Base-by-base conservation (phyloP, 192 early-diverging fungal genomes). In the Backusella morwellensis region DNA sequence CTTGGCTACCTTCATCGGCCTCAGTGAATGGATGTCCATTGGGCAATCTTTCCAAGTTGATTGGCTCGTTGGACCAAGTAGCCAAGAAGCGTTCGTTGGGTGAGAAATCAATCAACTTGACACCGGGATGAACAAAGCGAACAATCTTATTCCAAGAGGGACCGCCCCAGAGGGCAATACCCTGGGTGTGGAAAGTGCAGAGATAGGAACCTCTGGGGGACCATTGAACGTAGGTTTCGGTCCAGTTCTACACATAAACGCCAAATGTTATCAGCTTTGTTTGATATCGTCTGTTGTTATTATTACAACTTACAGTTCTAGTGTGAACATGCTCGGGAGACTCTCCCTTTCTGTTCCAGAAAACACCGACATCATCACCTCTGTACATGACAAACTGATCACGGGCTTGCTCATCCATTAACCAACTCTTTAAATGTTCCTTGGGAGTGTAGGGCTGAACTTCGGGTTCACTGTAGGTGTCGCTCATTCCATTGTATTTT, bases 91-190 rank as follows among this genome's bases (percentile, higher is more conserved):
- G 92, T 85, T 99, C 98, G 82, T 95, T 95, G 26, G 97, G 97
- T 47, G 92, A 94, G 78, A 94, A 99, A 81, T 98, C 96, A 70
- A 95, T 92, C 50, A 95, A 80, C 78, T 93, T 93, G 59, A 97
- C 96, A 79, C 92, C 92, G 29, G 92, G 92, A 79, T 99, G 98
- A 34, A 92, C 89, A 78, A 98, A 97, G 29, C 95, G 93, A 76
- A 90, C 87, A 70, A 98, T 93, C 86, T 96, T 93, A 76, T 90
- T 91, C 93, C 93, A 98, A 63, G 90, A 91, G 17, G 92, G 89
- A 29, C 97, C 97, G 79, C 98, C 96, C 98, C 98, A 99, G 75
- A 99, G 89, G 35, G 88, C 96, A 50, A 98, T 90, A 73, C 98
- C 98, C 82, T 93, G 95, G 70, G 89, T 88, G 80, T 99, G 98